Evolutionary conservation across 2,329 filamentous ascomycete genomes (phyloP).

Genomic region (Neofusicoccum sp.): DNA sequence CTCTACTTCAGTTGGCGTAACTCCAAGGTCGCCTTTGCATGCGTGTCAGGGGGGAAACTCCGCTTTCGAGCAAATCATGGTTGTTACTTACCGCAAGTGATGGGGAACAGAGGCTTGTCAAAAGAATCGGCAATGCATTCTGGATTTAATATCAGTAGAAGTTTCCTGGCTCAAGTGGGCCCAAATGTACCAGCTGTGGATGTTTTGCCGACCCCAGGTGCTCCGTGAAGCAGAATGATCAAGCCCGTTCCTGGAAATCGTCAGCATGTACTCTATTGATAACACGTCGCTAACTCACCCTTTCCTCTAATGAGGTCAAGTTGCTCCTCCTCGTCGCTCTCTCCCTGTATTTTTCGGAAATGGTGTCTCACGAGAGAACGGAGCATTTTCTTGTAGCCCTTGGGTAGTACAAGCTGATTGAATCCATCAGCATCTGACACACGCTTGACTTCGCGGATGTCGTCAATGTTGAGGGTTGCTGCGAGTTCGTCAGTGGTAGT

Average conservation of each 20-base stretch:
- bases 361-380: neutral
- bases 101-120: neutral
- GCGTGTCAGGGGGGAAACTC: too few relatives aligned
- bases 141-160: too few relatives aligned
- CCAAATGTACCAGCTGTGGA: neutral
- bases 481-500: neutral
- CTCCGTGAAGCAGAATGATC: neutral
- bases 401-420: neutral
- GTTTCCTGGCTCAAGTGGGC: neutral
- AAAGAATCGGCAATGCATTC: too few relatives aligned
- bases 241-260: neutral
- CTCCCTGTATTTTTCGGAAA: neutral
- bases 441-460: neutral
- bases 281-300: neutral
- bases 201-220: neutral
- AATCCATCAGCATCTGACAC: neutral
- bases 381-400: neutral
- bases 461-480: neutral
- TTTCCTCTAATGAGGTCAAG: neutral
- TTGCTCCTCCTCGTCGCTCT: neutral
- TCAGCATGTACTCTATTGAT: neutral
- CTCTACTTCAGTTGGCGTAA: constrained; percentile 22
- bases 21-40: constrained; percentile 22
- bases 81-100: neutral
- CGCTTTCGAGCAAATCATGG: too few relatives aligned